Percentiles rank a stretch among this genome's conserved stretches.
Evolutionary conservation across 1,284 basidiomycete species (phyloP).

Genomic region (Hemileia vastatrix): DNA sequence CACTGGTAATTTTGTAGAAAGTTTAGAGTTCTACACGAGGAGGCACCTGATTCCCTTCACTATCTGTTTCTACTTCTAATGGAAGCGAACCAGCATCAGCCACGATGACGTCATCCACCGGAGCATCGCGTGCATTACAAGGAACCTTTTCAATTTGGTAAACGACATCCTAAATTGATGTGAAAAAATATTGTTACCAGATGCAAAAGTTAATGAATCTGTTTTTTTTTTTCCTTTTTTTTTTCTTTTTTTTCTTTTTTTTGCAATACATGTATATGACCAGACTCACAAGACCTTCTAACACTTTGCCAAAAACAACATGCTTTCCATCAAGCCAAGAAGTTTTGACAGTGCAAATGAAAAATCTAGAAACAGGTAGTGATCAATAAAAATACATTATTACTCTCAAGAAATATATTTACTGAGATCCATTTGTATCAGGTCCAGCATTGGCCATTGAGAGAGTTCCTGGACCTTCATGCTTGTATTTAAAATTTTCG

Average conservation of each 20-base stretch:
- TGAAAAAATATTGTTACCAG: neutral
- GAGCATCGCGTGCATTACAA: conserved; percentile 3
- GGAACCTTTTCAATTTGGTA: conserved; percentile 6
- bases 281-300: conserved; percentile 12
- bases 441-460: conserved; percentile 21
- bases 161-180: conserved; percentile 11
- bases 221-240: too few species aligned
- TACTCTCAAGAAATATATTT: neutral
- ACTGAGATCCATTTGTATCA: conserved; percentile 22
- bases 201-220: neutral
- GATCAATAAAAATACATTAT: neutral
- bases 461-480: conserved; percentile 15
- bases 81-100: conserved; percentile 8
- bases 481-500: conserved; percentile 22
- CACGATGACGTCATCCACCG: conserved; percentile 5
- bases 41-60: conserved; percentile 22
- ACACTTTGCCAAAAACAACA: conserved; percentile 19
- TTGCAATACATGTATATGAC: neutral
- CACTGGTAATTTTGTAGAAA: too few species aligned
- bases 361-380: conserved; percentile 1
- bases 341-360: conserved; percentile 15
- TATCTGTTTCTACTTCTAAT: conserved; percentile 9
- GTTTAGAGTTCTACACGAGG: conserved; percentile 19
- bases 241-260: too few species aligned
- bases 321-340: conserved; percentile 21